Evolutionary conservation across 2,329 filamentous ascomycete species (phyloP).

Genomic region (Metarhizium album): DNA sequence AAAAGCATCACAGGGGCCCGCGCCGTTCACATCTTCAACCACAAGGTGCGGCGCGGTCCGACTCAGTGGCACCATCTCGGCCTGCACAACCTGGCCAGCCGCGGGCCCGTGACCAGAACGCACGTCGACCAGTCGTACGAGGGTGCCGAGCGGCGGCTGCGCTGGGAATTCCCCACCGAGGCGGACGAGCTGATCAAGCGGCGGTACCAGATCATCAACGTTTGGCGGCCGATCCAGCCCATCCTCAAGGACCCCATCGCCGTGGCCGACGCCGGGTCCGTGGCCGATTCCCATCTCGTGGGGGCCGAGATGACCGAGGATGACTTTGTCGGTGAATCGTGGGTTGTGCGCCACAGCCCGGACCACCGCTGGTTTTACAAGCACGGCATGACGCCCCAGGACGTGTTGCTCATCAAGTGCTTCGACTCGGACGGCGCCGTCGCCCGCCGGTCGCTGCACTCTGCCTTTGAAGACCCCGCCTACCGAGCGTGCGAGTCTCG

Average conservation of each 20-base stretch:
- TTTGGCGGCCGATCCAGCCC: slow-evolving; percentile 28
- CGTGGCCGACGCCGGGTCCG: slow-evolving; percentile 38
- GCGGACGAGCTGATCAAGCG: slow-evolving; percentile 23
- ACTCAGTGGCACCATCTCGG: slow-evolving; percentile 56
- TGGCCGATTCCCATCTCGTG: slow-evolving; percentile 40
- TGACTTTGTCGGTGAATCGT: slow-evolving; percentile 37
- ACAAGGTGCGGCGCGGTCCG: slow-evolving; percentile 51
- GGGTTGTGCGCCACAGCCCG: slow-evolving; percentile 29
- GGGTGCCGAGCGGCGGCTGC: slow-evolving; percentile 21
- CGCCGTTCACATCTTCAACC: slow-evolving; percentile 59
- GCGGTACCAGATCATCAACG: slow-evolving; percentile 45
- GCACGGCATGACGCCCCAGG: slow-evolving; percentile 36
- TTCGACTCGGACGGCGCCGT: slow-evolving; percentile 50
- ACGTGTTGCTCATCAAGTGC: slow-evolving; percentile 50
- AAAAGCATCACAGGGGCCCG: slow-evolving; percentile 48
- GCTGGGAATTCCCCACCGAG: slow-evolving; percentile 33
- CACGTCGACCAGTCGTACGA: slow-evolving; percentile 46
- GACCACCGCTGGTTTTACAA: slow-evolving; percentile 43
- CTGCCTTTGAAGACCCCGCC: slow-evolving; percentile 39
- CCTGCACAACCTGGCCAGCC: slow-evolving; percentile 47
- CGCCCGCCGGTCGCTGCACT: slow-evolving; percentile 41
- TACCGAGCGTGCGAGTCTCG: slow-evolving; percentile 44
- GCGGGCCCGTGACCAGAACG: slow-evolving; percentile 24
- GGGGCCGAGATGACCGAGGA: slow-evolving; percentile 39
- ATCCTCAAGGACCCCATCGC: slow-evolving; percentile 36